Base-by-base conservation (phyloP, 2,329 filamentous ascomycete genomes). In the Mycosphaerella sp. region DNA sequence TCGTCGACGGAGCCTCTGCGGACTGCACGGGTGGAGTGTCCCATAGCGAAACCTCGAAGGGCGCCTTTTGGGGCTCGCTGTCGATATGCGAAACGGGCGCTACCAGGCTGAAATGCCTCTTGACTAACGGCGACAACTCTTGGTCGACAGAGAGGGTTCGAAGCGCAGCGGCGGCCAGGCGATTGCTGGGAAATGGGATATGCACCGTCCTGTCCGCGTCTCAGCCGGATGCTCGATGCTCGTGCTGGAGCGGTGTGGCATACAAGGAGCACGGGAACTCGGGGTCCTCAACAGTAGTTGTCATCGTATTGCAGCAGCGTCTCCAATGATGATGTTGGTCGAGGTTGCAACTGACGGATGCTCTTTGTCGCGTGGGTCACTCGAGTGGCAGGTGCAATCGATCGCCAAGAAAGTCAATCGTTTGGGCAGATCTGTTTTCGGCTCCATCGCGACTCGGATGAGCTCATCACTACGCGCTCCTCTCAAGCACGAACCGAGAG, bases 71-170 rank as follows among this genome's bases (percentile, higher is more conserved):
- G 3, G 55, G 50, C 6, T 45, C 55, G 48, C 49, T 56, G 10
- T 55, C 36, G 38, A 55, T 55, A 34, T 55, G 51, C 8, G 56
- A 50, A 14, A 57, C 21, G 17, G 53, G 40, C 11, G 56, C 50
- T 29, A 65, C 72, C 47, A 89, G 76, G 40, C 78, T 76, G 60
- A 96, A 85, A 1, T 79, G 76, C 54, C 92, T 84, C 44, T 78
- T 80, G 52, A 97, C 92, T 9, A 93, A 80, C 11, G 87, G 82
- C 1, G 92, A 97, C 47, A 97, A 80, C 70, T 98, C 93, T 58
- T 84, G 80, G 73, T 98, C 93, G 63, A 97, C 91, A 55, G 84
- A 78, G 42, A 97, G 79, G 39, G 89, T 82, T 63, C 81, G 80
- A 36, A 88, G 79, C 42, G 92, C 90, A 45, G 86, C 83, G 45